phyloP scores from a whole-genome alignment of 2,329 filamentous ascomycete genomes.

The Sclerotinia trifoliorum region DNA sequence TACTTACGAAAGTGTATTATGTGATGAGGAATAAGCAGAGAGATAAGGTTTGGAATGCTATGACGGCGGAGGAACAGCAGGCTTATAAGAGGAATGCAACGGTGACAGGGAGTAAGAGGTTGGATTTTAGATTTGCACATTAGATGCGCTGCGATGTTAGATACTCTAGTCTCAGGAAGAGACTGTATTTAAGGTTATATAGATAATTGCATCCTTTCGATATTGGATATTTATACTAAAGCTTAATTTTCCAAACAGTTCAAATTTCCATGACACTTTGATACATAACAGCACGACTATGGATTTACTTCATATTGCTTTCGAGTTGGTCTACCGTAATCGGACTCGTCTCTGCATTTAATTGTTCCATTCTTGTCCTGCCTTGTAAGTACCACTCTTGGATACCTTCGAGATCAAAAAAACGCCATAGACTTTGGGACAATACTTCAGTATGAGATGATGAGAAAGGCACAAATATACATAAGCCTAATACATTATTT shows the following conservation, averaged over 20 bases:
- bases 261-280: no score
- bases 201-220: background rate
- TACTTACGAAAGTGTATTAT: slow-evolving; percentile 52
- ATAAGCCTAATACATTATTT: background rate
- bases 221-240: background rate
- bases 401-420: no score
- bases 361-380: no score
- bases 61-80: slow-evolving; percentile 45
- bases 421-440: no score
- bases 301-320: background rate
- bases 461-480: background rate
- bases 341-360: no score
- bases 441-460: background rate
- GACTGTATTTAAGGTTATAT: background rate
- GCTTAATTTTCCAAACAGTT: background rate
- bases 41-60: slow-evolving; percentile 46
- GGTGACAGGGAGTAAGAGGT: slow-evolving; percentile 43
- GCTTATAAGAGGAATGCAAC: slow-evolving; percentile 42
- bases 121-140: slow-evolving; percentile 44
- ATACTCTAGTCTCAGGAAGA: background rate
- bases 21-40: slow-evolving; percentile 45
- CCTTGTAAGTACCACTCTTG: no score
- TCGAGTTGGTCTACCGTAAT: no score
- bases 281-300: background rate
- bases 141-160: slow-evolving; percentile 25